Conservation (phyloP, 495 filamentous ascomycete genomes). For the Aspergillus ostianus region DNA sequence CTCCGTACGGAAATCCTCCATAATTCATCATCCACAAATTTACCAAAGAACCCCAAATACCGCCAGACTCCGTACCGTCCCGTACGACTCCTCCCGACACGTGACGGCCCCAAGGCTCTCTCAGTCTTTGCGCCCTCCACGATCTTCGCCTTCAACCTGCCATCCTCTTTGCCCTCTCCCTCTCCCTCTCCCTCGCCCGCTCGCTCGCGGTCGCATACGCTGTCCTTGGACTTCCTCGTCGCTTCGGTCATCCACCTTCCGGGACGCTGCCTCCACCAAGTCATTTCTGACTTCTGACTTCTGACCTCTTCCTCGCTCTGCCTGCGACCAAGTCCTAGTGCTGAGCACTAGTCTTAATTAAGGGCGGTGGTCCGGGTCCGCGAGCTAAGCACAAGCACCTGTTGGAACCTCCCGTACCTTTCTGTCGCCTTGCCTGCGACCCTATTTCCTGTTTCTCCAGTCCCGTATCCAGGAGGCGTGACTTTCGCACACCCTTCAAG, state of each 20-base stretch:
- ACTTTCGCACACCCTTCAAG: constrained; percentile 23
- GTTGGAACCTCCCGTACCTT: constrained; percentile 11
- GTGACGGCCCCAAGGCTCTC: constrained; percentile 1
- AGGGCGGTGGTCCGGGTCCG: constrained; percentile 28
- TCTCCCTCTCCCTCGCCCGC: constrained; percentile 11
- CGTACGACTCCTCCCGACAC: neutral
- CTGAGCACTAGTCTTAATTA: constrained; percentile 26
- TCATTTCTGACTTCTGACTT: constrained; percentile 8
- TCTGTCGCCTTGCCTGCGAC: constrained; percentile 3
- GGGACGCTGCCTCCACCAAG: too few relatives aligned
- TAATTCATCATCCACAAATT: too few relatives aligned
- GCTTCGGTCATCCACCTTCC: too few relatives aligned
- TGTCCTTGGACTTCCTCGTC: constrained; percentile 11
- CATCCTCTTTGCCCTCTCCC: neutral
- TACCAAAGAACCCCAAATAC: too few relatives aligned
- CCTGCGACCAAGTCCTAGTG: constrained; percentile 18
- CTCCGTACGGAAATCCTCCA: too few relatives aligned
- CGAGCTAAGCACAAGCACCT: constrained; percentile 20
- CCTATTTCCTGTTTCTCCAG: constrained; percentile 13
- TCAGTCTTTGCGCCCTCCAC: neutral
- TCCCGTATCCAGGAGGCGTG: constrained; percentile 40
- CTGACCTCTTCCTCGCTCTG: neutral
- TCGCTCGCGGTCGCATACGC: neutral
- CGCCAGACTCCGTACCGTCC: too few relatives aligned
- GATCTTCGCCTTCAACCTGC: constrained; percentile 6